Evolutionary conservation across 2,329 filamentous ascomycete genomes (phyloP), one percentile per base, ranked within the genome.

Genomic region (Alternaria panax): DNA sequence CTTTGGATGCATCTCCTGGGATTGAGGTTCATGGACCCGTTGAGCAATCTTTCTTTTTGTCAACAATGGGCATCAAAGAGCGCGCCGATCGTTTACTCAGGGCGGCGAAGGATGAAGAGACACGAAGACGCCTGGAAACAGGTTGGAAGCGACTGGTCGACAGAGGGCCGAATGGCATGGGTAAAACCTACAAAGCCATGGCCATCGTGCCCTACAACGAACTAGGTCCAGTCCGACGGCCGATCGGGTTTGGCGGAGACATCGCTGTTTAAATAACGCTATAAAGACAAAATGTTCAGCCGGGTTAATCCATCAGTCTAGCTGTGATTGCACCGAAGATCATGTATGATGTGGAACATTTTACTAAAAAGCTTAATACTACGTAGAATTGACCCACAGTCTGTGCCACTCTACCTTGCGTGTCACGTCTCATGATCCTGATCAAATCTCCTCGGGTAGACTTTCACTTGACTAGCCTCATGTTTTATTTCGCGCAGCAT

Each of bases 11-110:
- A 0, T 93, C 90, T 65, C 85, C 89, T 1, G 90, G 89, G 2
- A 88, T 98, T 4, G 95, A 99, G 78, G 92, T 97, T 7, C 93
- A 98, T 72, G 95, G 95, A 0, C 95, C 95, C 0, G 89, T 97
- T 1, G 88, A 93, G 62, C 95, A 99, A 79, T 92, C 87, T 0
- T 82, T 85, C 38, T 99, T 96, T 77, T 79, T 99, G 38, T 84
- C 86, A 43, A 82, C 84, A 2, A 91, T 99, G 90, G 95, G 95
- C 0, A 93, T 97, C 59, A 83, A 85, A 62, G 63, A 78, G 58
- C 62, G 76, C 7, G 76, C 73, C 3, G 71, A 71, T 43, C 57
- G 73, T 36, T 60, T 77, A 43, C 27, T 76, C 36, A 65, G 64
- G 43, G 57, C 66, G 14, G 75, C 71, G 4, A 70, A 85, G 80